Percentiles rank a stretch among this genome's conserved stretches.
phyloP scores from a whole-genome alignment of 495 filamentous ascomycete species.

The Acidiella bohemica region DNA sequence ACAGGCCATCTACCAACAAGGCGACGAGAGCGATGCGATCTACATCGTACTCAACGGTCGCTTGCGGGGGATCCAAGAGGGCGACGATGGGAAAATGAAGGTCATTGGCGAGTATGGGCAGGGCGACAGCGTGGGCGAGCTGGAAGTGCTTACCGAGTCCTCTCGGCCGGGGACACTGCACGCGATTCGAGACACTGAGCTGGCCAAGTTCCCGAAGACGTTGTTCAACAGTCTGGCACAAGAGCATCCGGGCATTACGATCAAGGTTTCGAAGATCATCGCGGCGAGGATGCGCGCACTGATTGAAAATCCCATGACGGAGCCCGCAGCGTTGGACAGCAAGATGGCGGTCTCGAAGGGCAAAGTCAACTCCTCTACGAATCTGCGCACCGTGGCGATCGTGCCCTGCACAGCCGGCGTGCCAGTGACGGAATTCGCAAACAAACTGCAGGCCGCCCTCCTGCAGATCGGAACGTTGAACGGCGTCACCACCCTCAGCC shows the following conservation, averaged over 20 bases:
- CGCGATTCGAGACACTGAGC: conserved; percentile 89
- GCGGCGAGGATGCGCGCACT: conserved; percentile 84
- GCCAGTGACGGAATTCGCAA: conserved; percentile 89
- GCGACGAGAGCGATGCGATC: conserved; percentile 94
- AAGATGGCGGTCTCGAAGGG: conserved; percentile 42
- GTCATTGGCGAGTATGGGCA: conserved; percentile 91
- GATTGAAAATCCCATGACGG: conserved; percentile 65
- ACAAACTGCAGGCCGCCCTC: conserved; percentile 72
- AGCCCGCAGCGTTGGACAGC: conserved; percentile 32
- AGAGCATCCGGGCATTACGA: conserved; percentile 95
- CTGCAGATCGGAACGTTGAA: conserved; percentile 77
- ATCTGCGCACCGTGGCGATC: conserved; percentile 84
- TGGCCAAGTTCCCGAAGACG: conserved; percentile 90
- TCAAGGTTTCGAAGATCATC: conserved; percentile 97
- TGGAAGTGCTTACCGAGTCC: conserved; percentile 95
- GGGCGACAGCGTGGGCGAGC: conserved; percentile 91
- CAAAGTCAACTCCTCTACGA: conserved; percentile 72
- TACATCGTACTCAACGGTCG: conserved; percentile 95
- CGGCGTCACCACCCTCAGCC: conserved; percentile 84
- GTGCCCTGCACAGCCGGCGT: conserved; percentile 83
- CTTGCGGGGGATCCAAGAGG: conserved; percentile 64
- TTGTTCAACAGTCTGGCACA: conserved; percentile 94
- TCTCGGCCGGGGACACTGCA: conserved; percentile 77
- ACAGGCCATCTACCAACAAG: conserved; percentile 85
- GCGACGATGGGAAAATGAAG: conserved; percentile 64